Conservation (phyloP, 225 moss, liverwort and hornwort genomes). For the Climacium dendroides region DNA sequence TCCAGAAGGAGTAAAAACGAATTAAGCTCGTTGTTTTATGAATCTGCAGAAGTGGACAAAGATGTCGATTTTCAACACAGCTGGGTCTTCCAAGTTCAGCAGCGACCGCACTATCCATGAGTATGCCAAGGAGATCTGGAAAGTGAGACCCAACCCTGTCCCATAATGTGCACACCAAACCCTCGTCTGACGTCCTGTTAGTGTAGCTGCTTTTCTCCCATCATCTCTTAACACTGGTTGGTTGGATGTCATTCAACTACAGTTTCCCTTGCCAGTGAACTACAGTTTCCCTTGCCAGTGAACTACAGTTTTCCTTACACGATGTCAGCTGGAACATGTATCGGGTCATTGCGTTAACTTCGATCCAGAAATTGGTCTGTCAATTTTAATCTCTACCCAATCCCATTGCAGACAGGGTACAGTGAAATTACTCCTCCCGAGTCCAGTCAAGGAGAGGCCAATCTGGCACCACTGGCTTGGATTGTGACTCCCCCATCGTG, state of each 20-base stretch:
- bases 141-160: slow-evolving; percentile 47
- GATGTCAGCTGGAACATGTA: background rate
- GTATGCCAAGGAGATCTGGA: slow-evolving; percentile 87
- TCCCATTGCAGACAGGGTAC: background rate
- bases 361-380: background rate
- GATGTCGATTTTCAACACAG: slow-evolving; percentile 85
- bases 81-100: slow-evolving; percentile 69
- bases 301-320: too few species aligned
- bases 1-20: background rate
- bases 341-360: background rate
- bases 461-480: background rate
- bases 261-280: background rate
- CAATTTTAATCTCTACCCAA: background rate
- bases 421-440: background rate
- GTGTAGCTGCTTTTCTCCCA: background rate
- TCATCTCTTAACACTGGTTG: background rate
- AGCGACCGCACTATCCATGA: slow-evolving; percentile 92
- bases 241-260: background rate
- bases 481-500: background rate
- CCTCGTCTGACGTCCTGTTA: background rate
- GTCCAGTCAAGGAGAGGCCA: background rate
- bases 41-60: slow-evolving; percentile 63
- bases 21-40: background rate
- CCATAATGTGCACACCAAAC: background rate
- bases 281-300: background rate